Percentiles rank a stretch among this genome's conserved stretches.
Conservation (phyloP, 2,329 filamentous ascomycete genomes). For the Pseudogymnoascus sp. region DNA sequence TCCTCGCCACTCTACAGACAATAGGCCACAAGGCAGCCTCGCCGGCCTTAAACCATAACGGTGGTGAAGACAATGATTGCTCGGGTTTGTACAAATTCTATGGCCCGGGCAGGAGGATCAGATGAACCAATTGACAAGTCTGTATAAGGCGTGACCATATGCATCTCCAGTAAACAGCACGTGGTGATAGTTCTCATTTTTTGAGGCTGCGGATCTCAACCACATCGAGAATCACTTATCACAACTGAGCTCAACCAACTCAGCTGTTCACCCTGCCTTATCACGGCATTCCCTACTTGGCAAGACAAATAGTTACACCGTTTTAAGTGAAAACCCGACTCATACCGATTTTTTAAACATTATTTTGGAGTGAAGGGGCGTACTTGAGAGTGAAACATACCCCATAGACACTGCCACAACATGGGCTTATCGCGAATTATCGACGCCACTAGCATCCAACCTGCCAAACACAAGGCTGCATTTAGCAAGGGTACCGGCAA, state of each 20-base stretch:
- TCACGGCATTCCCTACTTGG: neutral
- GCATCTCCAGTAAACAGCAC: neutral
- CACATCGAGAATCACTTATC: neutral
- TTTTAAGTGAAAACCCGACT: neutral
- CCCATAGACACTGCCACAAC: neutral
- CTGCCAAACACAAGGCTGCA: neutral
- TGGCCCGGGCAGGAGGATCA: neutral
- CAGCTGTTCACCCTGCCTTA: neutral
- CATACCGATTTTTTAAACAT: neutral
- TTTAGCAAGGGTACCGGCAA: neutral
- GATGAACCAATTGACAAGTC: neutral
- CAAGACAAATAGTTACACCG: neutral
- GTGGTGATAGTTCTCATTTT: neutral
- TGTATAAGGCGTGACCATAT: neutral
- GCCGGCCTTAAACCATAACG: neutral
- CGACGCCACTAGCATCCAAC: neutral
- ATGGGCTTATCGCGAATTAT: neutral
- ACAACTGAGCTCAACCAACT: neutral
- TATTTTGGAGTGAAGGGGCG: neutral
- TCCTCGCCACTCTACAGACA: neutral
- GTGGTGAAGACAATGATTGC: neutral
- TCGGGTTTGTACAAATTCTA: neutral
- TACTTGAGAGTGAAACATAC: neutral
- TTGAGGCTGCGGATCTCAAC: neutral
- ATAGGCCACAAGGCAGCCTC: neutral